A percentile compares a stretch with the other conserved stretches of the same genome.
phyloP scores from a whole-genome alignment of 768 basidiomycete species.

The Kwoniella mangroviensis region DNA sequence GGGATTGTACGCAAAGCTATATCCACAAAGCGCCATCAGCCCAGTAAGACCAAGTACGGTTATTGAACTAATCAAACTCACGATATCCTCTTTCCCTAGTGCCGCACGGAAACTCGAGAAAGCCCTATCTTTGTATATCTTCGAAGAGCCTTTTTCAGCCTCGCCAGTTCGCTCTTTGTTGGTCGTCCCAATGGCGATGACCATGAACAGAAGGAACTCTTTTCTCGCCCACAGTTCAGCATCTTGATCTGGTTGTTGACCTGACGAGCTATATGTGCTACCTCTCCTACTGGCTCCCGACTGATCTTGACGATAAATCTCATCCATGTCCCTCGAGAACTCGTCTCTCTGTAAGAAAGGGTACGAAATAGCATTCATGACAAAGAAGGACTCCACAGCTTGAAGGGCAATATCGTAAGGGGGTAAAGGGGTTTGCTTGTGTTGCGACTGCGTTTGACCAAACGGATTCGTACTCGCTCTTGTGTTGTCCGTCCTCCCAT shows the following conservation, averaged over 20 bases:
- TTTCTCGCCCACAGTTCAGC: conserved; percentile 19
- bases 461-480: not conserved
- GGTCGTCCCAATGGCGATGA: conserved; percentile 40
- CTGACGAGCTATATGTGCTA: not conserved
- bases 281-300: not conserved
- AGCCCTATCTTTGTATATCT: conserved; percentile 23
- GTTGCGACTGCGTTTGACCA: not conserved
- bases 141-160: conserved; percentile 26
- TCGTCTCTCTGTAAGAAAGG: conserved; percentile 36
- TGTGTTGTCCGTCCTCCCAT: not conserved
- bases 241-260: not conserved
- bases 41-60: not conserved
- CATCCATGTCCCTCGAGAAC: conserved; percentile 31
- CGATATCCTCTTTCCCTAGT: conserved; percentile 33
- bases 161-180: conserved; percentile 29
- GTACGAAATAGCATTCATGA: conserved; percentile 33
- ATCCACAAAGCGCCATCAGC: not conserved
- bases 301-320: conserved; percentile 24
- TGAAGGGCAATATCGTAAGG: conserved; percentile 22
- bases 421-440: conserved; percentile 2
- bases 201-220: conserved; percentile 43
- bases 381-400: conserved; percentile 38
- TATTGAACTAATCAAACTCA: conserved; percentile 17
- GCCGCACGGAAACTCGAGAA: conserved; percentile 24
- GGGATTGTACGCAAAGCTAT: conserved; percentile 34